Evolutionary conservation across 495 filamentous ascomycete genomes (phyloP), one percentile per base, ranked within the genome.

Genomic region (Podospora pseudoanserina): DNA sequence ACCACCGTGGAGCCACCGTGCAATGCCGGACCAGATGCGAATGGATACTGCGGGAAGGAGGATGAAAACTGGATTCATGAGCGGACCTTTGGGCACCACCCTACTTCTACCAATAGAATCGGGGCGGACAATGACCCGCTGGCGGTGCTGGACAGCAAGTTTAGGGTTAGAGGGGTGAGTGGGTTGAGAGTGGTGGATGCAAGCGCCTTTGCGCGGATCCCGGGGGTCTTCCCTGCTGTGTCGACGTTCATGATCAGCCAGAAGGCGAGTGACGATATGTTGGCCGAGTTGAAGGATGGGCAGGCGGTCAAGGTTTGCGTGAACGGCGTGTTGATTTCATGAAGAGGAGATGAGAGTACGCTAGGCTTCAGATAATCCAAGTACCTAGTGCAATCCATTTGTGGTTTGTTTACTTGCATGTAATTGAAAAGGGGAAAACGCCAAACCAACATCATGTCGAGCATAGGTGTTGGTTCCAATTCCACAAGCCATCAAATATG

Each of bases 201-300:
- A 6, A 76, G 72, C 61, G 71, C 81, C 4, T 83, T 85, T 72
- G 78, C 84, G 4, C 65, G 75, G 61, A 83, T 83, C 64, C 82
- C 80, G 7, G 86, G 86, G 1, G 78, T 81, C 2, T 88, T 85
- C 64, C 81, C 84, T 6, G 79, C 77, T 15, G 73, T 84, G 20
- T 79, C 85, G 7, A 86, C 84, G 9, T 87, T 87, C 65, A 85
- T 87, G 82, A 78, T 88, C 49, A 82, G 78, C 65, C 86, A 88
- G 76, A 88, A 88, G 79, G 86, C 86, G 11, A 82, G 84, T 3
- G 85, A 86, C 44, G 84, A 84, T 5, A 87, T 88, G 65, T 65
- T 85, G 68, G 78, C 75, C 4, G 82, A 79, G 71, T 39, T 75
- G 49, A 64, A 73, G 67, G 69, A 56, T 13, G 71, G 74, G 0